A percentile compares a stretch with the other conserved stretches of the same genome.
Evolutionary conservation across 495 filamentous ascomycete species (phyloP).

Genomic region (Penicillium ucsense): DNA sequence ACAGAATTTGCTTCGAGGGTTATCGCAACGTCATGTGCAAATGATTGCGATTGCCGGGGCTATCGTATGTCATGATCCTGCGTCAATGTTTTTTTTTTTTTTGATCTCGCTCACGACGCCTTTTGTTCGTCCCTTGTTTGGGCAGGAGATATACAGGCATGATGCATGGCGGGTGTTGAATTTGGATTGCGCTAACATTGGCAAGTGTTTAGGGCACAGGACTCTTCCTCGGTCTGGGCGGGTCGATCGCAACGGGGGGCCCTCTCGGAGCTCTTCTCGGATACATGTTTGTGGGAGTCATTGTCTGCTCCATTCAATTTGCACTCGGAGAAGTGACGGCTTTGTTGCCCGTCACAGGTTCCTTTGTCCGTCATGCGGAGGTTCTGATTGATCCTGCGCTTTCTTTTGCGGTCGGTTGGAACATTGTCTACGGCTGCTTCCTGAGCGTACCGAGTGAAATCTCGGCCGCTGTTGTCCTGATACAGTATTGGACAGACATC

Average conservation of each 20-base stretch:
- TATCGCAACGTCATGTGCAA: constrained; percentile 42
- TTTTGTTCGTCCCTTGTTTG: no score
- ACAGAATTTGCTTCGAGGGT: constrained; percentile 20
- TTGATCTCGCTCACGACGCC: no score
- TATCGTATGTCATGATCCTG: constrained; percentile 27
- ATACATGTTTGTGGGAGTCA: constrained; percentile 26
- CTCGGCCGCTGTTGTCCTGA: constrained; percentile 49
- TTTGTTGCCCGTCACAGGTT: constrained; percentile 33
- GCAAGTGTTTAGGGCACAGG: constrained; percentile 40
- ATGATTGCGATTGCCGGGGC: constrained; percentile 52
- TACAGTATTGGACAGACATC: constrained; percentile 50
- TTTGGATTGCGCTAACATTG: background rate
- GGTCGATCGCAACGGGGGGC: constrained; percentile 48
- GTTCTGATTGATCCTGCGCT: constrained; percentile 45
- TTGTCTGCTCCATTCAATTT: constrained; percentile 34
- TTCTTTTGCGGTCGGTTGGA: constrained; percentile 54
- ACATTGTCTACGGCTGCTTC: constrained; percentile 38
- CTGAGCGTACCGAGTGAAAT: constrained; percentile 59
- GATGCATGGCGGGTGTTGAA: background rate
- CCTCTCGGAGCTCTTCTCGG: constrained; percentile 51
- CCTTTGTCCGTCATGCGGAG: constrained; percentile 43
- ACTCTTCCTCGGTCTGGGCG: constrained; percentile 51
- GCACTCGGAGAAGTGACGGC: constrained; percentile 35
- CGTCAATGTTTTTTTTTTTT: no score
- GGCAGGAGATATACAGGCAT: no score